These are phyloP conservation scores for Polytrichum commune DNA, from an alignment of 225 moss, liverwort and hornwort species.

Conservation along the genomic window DNA sequence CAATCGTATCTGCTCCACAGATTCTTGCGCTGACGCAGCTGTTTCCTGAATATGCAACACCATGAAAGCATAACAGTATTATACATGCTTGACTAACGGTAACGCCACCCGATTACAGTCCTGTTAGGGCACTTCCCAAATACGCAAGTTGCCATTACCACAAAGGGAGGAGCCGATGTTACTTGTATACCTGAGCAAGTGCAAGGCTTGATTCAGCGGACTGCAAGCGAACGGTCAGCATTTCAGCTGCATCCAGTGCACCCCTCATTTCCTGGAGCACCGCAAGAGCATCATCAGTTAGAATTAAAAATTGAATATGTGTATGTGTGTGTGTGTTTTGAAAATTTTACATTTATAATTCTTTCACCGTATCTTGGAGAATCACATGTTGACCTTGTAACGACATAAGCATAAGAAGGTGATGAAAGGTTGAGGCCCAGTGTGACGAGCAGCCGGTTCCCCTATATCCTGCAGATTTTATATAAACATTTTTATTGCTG, in stretches of 20 bases:
- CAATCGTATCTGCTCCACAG: constrained; percentile 36
- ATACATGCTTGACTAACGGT: background rate
- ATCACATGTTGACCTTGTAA: too few relatives aligned
- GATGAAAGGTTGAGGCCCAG: constrained; percentile 79
- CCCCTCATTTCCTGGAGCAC: constrained; percentile 33
- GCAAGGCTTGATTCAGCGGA: constrained; percentile 41
- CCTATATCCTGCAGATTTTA: constrained; percentile 59
- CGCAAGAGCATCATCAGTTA: too few relatives aligned
- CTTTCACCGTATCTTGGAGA: too few relatives aligned
- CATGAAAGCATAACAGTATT: background rate
- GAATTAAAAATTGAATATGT: too few relatives aligned
- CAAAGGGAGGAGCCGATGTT: background rate
- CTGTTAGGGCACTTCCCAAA: background rate
- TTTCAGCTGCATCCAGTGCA: constrained; percentile 46
- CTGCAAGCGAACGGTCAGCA: constrained; percentile 35
- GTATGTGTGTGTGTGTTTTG: too few relatives aligned
- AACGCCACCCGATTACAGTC: background rate
- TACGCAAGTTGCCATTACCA: background rate
- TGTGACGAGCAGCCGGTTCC: constrained; percentile 81
- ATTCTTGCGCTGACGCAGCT: constrained; percentile 27
- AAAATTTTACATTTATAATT: too few relatives aligned
- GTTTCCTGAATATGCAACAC: constrained; percentile 40
- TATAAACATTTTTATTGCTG: too few relatives aligned
- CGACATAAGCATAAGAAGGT: constrained; percentile 54
- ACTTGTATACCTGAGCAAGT: constrained; percentile 46